A percentile compares a stretch with the other conserved stretches of the same genome.
Evolutionary conservation across 768 basidiomycete genomes (phyloP).

Genomic region (Boletus vermiculosoides): DNA sequence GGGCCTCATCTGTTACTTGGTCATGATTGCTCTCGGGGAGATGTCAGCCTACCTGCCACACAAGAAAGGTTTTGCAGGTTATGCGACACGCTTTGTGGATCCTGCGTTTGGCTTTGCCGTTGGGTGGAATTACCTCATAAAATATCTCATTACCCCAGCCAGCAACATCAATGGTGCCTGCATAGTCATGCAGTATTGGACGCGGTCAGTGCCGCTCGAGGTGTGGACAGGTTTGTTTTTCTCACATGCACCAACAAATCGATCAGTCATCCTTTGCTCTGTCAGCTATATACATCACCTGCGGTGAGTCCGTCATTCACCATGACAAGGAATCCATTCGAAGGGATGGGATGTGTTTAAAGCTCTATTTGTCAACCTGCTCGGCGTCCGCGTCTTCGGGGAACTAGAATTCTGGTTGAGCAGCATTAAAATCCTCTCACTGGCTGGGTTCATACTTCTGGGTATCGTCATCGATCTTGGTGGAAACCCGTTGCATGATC

Average conservation of each 20-base stretch:
- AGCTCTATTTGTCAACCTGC: slow-evolving; percentile 42
- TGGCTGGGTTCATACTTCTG: slow-evolving; percentile 15
- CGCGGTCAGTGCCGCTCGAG: slow-evolving; percentile 1
- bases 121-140: slow-evolving; percentile 52
- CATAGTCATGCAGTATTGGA: slow-evolving; percentile 5
- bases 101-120: slow-evolving; percentile 64
- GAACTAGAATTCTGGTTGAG: slow-evolving; percentile 77
- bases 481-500: slow-evolving; percentile 37
- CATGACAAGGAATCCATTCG: neutral
- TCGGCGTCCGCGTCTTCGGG: slow-evolving; percentile 68
- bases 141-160: slow-evolving; percentile 65
- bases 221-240: slow-evolving; percentile 8
- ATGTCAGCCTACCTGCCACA: slow-evolving; percentile 48
- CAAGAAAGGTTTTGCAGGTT: slow-evolving; percentile 60
- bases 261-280: neutral
- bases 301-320: neutral
- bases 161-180: slow-evolving; percentile 63
- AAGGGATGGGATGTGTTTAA: neutral
- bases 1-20: slow-evolving; percentile 58
- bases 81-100: slow-evolving; percentile 67
- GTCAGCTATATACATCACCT: neutral
- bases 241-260: neutral
- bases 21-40: slow-evolving; percentile 51
- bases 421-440: slow-evolving; percentile 58
- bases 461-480: slow-evolving; percentile 61